phyloP scores from a whole-genome alignment of 2,329 filamentous ascomycete species.

The Cryphonectria japonica region DNA sequence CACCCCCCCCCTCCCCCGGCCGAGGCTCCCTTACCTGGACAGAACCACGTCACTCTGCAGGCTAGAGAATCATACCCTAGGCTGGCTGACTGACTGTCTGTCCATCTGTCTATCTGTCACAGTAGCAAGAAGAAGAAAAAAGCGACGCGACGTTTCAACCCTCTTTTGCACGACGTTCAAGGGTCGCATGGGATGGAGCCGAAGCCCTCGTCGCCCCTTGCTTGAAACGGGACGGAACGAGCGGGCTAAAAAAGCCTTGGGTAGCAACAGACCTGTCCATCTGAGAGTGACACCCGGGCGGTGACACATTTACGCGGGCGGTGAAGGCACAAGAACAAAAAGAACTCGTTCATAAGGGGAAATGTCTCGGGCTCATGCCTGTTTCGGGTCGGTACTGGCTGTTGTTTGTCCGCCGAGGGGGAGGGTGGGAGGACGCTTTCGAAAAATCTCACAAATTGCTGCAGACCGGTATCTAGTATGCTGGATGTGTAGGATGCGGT shows the following conservation, averaged over 20 bases:
- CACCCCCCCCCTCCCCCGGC: no score
- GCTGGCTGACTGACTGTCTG: no score
- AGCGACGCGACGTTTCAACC: conserved; percentile 1
- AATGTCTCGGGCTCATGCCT: conserved; percentile 16
- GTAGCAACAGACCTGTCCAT: background rate
- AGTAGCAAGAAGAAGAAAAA: background rate
- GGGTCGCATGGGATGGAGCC: background rate
- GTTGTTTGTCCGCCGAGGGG: conserved; percentile 9
- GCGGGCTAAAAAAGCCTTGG: background rate
- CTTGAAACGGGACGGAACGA: background rate
- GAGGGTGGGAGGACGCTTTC: background rate
- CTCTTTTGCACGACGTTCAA: background rate
- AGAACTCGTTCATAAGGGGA: conserved; percentile 5
- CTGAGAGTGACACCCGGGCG: background rate
- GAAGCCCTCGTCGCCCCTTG: background rate
- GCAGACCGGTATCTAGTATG: background rate
- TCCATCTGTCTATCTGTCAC: background rate
- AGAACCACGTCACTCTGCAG: background rate
- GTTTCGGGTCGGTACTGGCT: conserved; percentile 14
- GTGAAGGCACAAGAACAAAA: conserved; percentile 1
- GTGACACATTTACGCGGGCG: conserved; percentile 11
- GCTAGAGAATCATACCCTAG: background rate
- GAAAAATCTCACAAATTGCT: background rate
- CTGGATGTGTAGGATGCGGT: conserved; percentile 5
- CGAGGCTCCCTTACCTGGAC: background rate